Conservation (phyloP, 2,329 filamentous ascomycete genomes). For the Nigrograna mackinnonii region DNA sequence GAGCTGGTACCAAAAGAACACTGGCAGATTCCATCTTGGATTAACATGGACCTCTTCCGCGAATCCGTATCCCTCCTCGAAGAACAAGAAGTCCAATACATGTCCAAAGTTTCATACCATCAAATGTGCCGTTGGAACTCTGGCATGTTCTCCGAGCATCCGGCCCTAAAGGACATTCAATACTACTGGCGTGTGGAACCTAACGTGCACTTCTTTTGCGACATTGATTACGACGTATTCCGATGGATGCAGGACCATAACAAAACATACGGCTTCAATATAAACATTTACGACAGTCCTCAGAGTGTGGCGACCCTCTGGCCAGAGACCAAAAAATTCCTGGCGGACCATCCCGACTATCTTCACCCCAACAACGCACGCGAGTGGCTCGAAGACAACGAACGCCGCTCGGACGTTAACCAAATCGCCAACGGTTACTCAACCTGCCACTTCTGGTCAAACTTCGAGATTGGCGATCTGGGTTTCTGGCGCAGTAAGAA, state of each 20-base stretch:
- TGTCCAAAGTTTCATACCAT: slow-evolving; percentile 86
- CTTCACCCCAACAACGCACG: slow-evolving; percentile 83
- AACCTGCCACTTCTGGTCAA: slow-evolving; percentile 99
- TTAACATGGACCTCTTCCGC: slow-evolving; percentile 81
- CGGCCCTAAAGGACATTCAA: slow-evolving; percentile 76
- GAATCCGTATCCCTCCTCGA: slow-evolving; percentile 83
- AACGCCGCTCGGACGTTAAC: slow-evolving; percentile 78
- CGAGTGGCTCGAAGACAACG: slow-evolving; percentile 81
- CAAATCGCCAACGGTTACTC: slow-evolving; percentile 87
- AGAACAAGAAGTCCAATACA: slow-evolving; percentile 88
- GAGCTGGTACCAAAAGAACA: slow-evolving; percentile 92
- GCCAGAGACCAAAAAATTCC: slow-evolving; percentile 93
- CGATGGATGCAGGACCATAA: slow-evolving; percentile 97
- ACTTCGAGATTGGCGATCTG: slow-evolving; percentile 96
- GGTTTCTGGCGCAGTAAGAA: slow-evolving; percentile 86
- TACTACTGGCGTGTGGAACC: slow-evolving; percentile 99
- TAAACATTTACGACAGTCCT: slow-evolving; percentile 93
- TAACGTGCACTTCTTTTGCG: slow-evolving; percentile 98
- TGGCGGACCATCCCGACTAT: slow-evolving; percentile 81
- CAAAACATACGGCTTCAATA: slow-evolving; percentile 98
- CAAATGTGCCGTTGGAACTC: slow-evolving; percentile 99
- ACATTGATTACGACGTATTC: slow-evolving; percentile 98
- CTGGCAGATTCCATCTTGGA: slow-evolving; percentile 91
- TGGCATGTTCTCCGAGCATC: slow-evolving; percentile 96
- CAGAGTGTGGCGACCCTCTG: slow-evolving; percentile 84